Percentiles rank a stretch among this genome's conserved stretches.
Conservation (phyloP, 2,329 filamentous ascomycete genomes). For the Trichoderma sp. region DNA sequence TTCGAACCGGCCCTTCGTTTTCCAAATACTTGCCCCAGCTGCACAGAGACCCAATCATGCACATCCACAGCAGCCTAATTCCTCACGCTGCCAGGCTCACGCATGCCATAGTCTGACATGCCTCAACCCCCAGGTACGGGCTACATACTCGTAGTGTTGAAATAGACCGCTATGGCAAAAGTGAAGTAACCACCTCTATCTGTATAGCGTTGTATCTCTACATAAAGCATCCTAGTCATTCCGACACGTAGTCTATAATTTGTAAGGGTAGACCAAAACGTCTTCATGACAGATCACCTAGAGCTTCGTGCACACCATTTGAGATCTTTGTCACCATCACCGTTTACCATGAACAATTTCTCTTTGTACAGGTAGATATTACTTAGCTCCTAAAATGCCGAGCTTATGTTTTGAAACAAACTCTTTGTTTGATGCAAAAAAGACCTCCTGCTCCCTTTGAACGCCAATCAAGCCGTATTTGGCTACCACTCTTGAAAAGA, state of each 20-base stretch:
- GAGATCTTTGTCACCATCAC: not conserved
- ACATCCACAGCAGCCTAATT: not conserved
- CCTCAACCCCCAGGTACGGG: not conserved
- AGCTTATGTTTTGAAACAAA: not conserved
- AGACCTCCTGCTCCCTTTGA: not conserved
- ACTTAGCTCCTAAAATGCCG: not conserved
- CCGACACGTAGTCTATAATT: not conserved
- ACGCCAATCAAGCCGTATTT: not conserved
- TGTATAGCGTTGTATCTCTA: too few species aligned
- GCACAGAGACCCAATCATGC: not conserved
- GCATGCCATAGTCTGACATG: not conserved
- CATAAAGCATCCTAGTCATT: too few species aligned
- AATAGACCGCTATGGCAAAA: too few species aligned
- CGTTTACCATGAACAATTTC: not conserved
- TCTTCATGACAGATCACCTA: not conserved
- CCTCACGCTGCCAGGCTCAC: not conserved
- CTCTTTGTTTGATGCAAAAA: not conserved
- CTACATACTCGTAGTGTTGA: not conserved
- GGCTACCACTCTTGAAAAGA: not conserved
- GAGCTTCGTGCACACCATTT: not conserved
- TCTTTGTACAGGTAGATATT: not conserved
- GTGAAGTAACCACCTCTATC: too few species aligned
- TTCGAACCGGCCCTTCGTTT: not conserved
- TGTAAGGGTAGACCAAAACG: not conserved
- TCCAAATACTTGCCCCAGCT: not conserved